Evolutionary conservation across 139 green algal genomes (phyloP), one percentile per base, ranked within the genome.

Genomic region (Chlorella sp.): DNA sequence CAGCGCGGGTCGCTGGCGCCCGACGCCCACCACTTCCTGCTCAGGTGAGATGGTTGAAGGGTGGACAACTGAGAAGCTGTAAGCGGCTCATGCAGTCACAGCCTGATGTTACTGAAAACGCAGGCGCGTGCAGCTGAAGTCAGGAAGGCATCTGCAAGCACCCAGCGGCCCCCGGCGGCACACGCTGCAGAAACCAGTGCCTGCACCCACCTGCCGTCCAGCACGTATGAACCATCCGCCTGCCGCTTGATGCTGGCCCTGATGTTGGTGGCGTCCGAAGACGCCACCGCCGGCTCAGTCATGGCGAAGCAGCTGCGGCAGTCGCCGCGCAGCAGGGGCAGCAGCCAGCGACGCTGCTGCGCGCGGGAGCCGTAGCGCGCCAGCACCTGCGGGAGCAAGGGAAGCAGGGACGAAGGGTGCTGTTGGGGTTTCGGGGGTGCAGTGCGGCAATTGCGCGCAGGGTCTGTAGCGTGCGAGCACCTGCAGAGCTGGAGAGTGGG

Each of bases 21-120:
- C 19, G 89, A 95, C 1, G 94, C 98, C 97, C 97, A 99, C 97
- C 97, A 99, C 93, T 99, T 99, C 80, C 90, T 77, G n/a, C 96
- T 54, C 8, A 16, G 51, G 51, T 11, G 11, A 54, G 46, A 11
- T 11, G 11, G 8, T 17, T 11, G 2, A 60, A 60, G 51, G 14
- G 14, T 24, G 51, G 51, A 16, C 51, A 60, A 26, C 11, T 54
- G 46, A 67, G 2, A 67, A 22, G 13, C 13, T 20, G 36, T 16
- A 51, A 20, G 43, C 73, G 44, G 65, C n/a, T 32, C 56, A 28
- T 70, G 62, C 62, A 17, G 62, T 30, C 19, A 40, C 62, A 20
- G 62, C 11, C 62, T 5, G 19, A 40, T 40, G 62, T 36, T 28
- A n/a, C n/a, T n/a, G n/a, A n/a, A n/a, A n/a, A n/a, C n/a, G n/a